Conservation (phyloP, 75 land plant genomes). For the Ceratopteris richardii region DNA sequence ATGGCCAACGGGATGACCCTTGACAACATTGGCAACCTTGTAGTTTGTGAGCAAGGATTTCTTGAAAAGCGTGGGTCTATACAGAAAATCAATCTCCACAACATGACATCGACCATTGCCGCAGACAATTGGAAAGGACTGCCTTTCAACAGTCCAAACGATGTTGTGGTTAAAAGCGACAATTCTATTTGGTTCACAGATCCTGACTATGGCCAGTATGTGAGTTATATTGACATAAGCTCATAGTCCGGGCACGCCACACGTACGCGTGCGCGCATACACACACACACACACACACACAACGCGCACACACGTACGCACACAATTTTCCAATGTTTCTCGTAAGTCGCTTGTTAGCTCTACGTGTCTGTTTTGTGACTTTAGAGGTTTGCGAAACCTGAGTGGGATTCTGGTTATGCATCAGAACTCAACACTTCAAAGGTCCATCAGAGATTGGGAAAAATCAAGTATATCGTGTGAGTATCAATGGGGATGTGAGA, state of each 20-base stretch:
- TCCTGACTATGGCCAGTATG: constrained; percentile 14
- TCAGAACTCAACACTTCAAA: too few species aligned
- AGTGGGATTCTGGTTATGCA: too few species aligned
- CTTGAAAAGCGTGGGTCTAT: constrained; percentile 13
- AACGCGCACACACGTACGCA: too few species aligned
- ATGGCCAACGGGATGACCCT: constrained; percentile 22
- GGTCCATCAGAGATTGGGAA: background rate
- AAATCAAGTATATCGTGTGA: constrained; percentile 17
- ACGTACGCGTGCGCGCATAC: too few species aligned
- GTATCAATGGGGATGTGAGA: constrained; percentile 12
- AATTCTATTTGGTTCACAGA: constrained; percentile 25
- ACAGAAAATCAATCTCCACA: constrained; percentile 16
- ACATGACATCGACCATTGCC: constrained; percentile 6
- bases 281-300: too few species aligned
- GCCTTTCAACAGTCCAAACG: constrained; percentile 23
- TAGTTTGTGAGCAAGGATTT: constrained; percentile 24
- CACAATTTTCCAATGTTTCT: too few species aligned
- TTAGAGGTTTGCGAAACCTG: too few species aligned
- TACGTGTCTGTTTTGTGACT: too few species aligned
- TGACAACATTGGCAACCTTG: constrained; percentile 11
- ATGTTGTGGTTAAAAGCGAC: constrained; percentile 27
- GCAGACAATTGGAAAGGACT: constrained; percentile 23
- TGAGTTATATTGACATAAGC: too few species aligned
- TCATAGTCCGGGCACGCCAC: too few species aligned
- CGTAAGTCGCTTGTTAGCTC: too few species aligned